A percentile compares a stretch with the other conserved stretches of the same genome.
phyloP scores from a whole-genome alignment of 768 basidiomycete species.

The Peribolospora baueri region DNA sequence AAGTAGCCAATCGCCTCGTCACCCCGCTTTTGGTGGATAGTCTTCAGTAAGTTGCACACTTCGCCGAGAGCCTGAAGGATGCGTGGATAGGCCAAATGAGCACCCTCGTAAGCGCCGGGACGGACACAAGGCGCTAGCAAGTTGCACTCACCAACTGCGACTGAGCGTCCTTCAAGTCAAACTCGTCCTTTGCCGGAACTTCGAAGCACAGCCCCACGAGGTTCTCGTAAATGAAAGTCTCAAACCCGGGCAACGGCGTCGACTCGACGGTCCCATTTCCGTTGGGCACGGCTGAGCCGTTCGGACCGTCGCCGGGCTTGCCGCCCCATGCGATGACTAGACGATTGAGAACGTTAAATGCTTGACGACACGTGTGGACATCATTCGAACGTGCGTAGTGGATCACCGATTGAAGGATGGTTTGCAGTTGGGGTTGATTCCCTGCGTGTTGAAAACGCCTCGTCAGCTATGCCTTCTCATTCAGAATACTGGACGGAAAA shows the following conservation, averaged over 20 bases:
- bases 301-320: too few species aligned
- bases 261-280: constrained; percentile 17
- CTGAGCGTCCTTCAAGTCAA: constrained; percentile 75
- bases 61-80: constrained; percentile 54
- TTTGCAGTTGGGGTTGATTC: constrained; percentile 39
- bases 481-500: background rate
- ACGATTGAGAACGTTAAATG: constrained; percentile 44
- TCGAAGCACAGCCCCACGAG: constrained; percentile 60
- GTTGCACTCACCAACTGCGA: constrained; percentile 40
- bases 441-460: constrained; percentile 20
- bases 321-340: constrained; percentile 21
- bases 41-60: constrained; percentile 60
- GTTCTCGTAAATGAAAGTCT: constrained; percentile 69
- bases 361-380: constrained; percentile 13
- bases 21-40: constrained; percentile 48
- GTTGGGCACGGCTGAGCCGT: constrained; percentile 21
- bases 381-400: constrained; percentile 19
- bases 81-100: background rate
- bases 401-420: constrained; percentile 48
- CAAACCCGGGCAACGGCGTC: constrained; percentile 53
- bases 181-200: constrained; percentile 48
- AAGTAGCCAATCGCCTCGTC: constrained; percentile 65
- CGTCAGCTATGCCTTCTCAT: constrained; percentile 1
- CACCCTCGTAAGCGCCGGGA: background rate
- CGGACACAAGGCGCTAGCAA: background rate